Conservation (phyloP, 2,329 filamentous ascomycete genomes). For the Colletotrichum caudatum region DNA sequence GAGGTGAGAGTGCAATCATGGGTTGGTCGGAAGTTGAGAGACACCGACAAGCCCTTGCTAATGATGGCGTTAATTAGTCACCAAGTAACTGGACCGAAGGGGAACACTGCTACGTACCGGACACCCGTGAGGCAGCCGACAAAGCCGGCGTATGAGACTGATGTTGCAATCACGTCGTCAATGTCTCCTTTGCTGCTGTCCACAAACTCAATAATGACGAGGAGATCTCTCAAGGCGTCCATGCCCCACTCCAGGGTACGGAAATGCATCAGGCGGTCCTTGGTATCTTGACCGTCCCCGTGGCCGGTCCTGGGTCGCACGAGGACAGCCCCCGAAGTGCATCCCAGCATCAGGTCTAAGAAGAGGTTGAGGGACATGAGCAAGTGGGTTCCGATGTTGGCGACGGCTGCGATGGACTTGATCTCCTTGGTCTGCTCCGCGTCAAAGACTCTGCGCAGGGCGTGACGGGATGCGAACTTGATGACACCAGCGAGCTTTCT, state of each 20-base stretch:
- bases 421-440: slow-evolving; percentile 70
- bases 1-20: slow-evolving; percentile 55
- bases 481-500: slow-evolving; percentile 46
- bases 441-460: slow-evolving; percentile 63
- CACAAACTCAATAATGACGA: slow-evolving; percentile 66
- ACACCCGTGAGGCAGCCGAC: slow-evolving; percentile 65
- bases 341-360: slow-evolving; percentile 71
- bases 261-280: slow-evolving; percentile 61
- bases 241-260: slow-evolving; percentile 67
- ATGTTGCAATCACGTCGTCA: slow-evolving; percentile 56
- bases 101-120: slow-evolving; percentile 47
- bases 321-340: slow-evolving; percentile 62
- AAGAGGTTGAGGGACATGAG: slow-evolving; percentile 70
- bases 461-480: slow-evolving; percentile 55
- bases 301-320: neutral
- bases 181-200: slow-evolving; percentile 46
- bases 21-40: slow-evolving; percentile 63
- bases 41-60: slow-evolving; percentile 58
- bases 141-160: slow-evolving; percentile 64
- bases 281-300: neutral
- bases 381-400: slow-evolving; percentile 66
- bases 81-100: neutral
- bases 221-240: slow-evolving; percentile 60
- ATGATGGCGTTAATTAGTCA: neutral
- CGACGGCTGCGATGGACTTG: slow-evolving; percentile 62